Evolutionary conservation across 2,329 filamentous ascomycete genomes (phyloP).

Genomic region (Paraphaeosphaeria minitans): DNA sequence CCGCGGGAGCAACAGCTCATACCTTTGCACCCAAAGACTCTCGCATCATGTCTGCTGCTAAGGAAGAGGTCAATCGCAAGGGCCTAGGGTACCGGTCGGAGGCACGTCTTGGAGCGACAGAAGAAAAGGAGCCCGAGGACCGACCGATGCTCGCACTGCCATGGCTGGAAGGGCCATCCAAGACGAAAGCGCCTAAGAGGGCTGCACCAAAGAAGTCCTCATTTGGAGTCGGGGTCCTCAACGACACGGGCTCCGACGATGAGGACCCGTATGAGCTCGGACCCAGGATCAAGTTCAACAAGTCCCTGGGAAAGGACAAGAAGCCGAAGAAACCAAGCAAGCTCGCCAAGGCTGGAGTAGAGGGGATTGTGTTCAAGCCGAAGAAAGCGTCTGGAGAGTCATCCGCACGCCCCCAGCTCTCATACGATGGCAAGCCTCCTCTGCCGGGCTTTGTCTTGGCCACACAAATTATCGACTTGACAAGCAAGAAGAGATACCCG

Average conservation of each 20-base stretch:
- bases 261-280: conserved; percentile 94
- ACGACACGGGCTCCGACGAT: conserved; percentile 92
- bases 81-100: conserved; percentile 72
- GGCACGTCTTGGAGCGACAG: conserved; percentile 52
- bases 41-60: conserved; percentile 67
- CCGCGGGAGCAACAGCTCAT: conserved; percentile 55
- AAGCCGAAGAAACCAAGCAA: conserved; percentile 64
- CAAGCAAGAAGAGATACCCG: conserved; percentile 57
- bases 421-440: conserved; percentile 81
- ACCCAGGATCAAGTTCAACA: conserved; percentile 86
- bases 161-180: conserved; percentile 29
- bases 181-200: conserved; percentile 39
- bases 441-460: conserved; percentile 80
- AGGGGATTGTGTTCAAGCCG: conserved; percentile 76
- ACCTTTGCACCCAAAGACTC: conserved; percentile 87
- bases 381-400: conserved; percentile 60
- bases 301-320: conserved; percentile 79
- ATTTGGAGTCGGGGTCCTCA: conserved; percentile 86
- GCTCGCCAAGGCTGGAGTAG: conserved; percentile 65
- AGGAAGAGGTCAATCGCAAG: conserved; percentile 68
- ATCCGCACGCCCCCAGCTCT: conserved; percentile 63
- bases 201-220: conserved; percentile 66
- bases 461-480: conserved; percentile 49
- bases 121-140: conserved; percentile 28
- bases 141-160: conserved; percentile 25